Percentiles rank a stretch among this genome's conserved stretches.
phyloP scores from a whole-genome alignment of 106 monocot species.

The Apostasia ramifera region DNA sequence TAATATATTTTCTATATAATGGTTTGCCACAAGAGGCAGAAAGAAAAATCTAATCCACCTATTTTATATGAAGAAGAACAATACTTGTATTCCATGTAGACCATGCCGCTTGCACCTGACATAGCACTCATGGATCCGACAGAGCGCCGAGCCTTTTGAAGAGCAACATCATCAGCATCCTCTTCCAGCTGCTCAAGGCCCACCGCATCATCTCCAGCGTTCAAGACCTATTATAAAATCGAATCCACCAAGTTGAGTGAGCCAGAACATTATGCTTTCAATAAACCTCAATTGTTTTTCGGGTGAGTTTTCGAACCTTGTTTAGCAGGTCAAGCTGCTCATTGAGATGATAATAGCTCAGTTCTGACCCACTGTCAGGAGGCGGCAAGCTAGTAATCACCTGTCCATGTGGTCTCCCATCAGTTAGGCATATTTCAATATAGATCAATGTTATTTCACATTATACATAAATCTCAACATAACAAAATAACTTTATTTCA shows the following conservation, averaged over 20 bases:
- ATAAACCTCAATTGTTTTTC: no score
- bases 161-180: slow-evolving; percentile 82
- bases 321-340: slow-evolving; percentile 82
- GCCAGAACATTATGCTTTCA: background rate
- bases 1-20: background rate
- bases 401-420: slow-evolving; percentile 20
- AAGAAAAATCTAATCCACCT: background rate
- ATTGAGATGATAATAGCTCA: slow-evolving; percentile 47
- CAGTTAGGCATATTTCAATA: background rate
- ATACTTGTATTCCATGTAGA: slow-evolving; percentile 97
- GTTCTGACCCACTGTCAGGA: slow-evolving; percentile 69
- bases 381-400: slow-evolving; percentile 87
- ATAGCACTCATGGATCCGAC: slow-evolving; percentile 81
- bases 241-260: background rate
- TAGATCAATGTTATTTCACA: no score
- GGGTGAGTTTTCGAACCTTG: slow-evolving; percentile 30
- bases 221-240: slow-evolving; percentile 41
- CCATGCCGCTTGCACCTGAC: slow-evolving; percentile 83
- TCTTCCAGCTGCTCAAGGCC: slow-evolving; percentile 92
- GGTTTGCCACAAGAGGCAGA: background rate
- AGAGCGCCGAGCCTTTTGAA: slow-evolving; percentile 63
- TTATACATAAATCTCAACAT: no score
- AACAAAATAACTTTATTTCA: no score
- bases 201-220: slow-evolving; percentile 78
- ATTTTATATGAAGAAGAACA: background rate